Evolutionary conservation across 495 filamentous ascomycete species (phyloP).

Genomic region (Penicillium lagena): DNA sequence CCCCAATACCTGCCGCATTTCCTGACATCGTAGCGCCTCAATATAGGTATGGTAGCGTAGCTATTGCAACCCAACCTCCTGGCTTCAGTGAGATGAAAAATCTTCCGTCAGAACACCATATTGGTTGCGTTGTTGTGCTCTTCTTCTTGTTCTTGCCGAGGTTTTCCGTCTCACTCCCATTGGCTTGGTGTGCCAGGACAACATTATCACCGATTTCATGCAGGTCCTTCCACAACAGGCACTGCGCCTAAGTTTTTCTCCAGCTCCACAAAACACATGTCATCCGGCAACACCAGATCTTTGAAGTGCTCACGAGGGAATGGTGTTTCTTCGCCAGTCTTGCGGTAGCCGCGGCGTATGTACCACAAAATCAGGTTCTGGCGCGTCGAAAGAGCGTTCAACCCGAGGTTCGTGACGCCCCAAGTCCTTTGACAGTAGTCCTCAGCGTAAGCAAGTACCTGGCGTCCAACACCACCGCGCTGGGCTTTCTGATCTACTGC

Average conservation of each 20-base stretch:
- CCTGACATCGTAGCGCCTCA: no score
- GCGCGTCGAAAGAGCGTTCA: slow-evolving; percentile 35
- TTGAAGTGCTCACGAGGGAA: slow-evolving; percentile 29
- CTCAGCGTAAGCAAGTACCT: slow-evolving; percentile 34
- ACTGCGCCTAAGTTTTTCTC: slow-evolving; percentile 8
- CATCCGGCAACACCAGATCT: slow-evolving; percentile 23
- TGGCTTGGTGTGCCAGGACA: no score
- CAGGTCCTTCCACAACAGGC: no score
- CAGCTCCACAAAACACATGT: slow-evolving; percentile 32
- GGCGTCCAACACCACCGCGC: slow-evolving; percentile 31
- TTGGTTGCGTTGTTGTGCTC: no score
- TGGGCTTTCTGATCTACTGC: slow-evolving; percentile 32
- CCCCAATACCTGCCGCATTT: no score
- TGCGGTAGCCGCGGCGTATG: slow-evolving; percentile 29
- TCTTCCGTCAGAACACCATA: no score
- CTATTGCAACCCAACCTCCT: no score
- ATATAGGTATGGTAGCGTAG: no score
- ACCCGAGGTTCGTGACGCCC: slow-evolving; percentile 19
- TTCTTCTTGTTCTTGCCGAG: no score
- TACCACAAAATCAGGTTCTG: slow-evolving; percentile 38
- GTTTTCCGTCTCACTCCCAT: no score
- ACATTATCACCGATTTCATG: no score
- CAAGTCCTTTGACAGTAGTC: slow-evolving; percentile 23
- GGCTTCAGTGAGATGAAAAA: no score
- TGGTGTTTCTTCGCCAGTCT: slow-evolving; percentile 29